Base-by-base conservation (phyloP, 306 rosid genomes). In the Malus fusca region DNA sequence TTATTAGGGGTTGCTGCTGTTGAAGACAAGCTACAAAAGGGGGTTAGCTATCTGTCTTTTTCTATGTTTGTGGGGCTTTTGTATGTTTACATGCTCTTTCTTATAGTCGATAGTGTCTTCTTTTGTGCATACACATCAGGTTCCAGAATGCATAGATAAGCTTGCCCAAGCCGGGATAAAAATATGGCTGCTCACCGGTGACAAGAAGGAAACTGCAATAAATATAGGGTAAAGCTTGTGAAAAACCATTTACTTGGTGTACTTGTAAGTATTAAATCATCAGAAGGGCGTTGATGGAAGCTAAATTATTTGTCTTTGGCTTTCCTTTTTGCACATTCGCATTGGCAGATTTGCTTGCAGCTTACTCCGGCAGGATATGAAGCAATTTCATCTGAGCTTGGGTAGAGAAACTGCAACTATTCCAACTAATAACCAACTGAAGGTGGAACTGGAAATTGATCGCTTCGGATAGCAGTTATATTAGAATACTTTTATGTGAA, bases 191-290 rank as follows among this genome's bases (percentile, higher is more conserved):
- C 78, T 83, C 9, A 83, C 83, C 4, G 83, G 86, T 40, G 86
- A 83, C 75, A 83, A 83, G 80, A 79, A 53, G 55, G 86, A 83
- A 72, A 83, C 86, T 25, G 86, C 86, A 15, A n/a, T 83, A 19
- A 83, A 83, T 76, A 79, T 83, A 25, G 86, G 78, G 86, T 79
- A 64, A 31, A 33, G 25, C 15, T 78, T 67, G 31, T 56, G 26
- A 35, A 48, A 23, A 37, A 22, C 22, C 14, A 70, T 35, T 23
- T 60, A 43, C 68, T 62, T 75, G 46, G 46, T 28, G 21, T 52
- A 21, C 19, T 46, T 30, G 42, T 6, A 61, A 43, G 22, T 62
- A 35, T 13, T 74, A 30, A 23, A 19, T 18, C 31, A 44, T 74
- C 31, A 42, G 2, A 63, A 40, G 3, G 11, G 26, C 12, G 3